Evolutionary conservation across 345 rosid species (phyloP), one percentile per base, ranked within the genome.

Genomic region (Conringia planisiliqua): DNA sequence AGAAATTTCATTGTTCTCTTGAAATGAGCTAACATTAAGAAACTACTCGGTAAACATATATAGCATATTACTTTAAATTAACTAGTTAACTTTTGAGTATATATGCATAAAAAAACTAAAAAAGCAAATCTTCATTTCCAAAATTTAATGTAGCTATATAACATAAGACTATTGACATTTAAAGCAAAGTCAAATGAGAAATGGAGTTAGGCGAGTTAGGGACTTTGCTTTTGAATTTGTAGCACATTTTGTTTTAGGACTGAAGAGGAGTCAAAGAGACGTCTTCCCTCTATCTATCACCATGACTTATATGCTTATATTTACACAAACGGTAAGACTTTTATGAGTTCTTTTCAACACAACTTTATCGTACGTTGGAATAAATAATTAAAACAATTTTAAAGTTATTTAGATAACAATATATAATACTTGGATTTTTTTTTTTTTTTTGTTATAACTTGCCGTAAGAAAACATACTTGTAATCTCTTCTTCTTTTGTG

Each of bases 201-300:
- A 70, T 70, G 66, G 71, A 63, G 76, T 77, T 77, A 77, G 80
- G 80, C 80, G 66, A 71, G 72, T 63, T 71, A 27, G 9, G 61
- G 80, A 71, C 71, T 64, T 77, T 47, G 62, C 80, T 77, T 70
- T 77, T 70, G 66, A 70, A 70, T 27, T 0, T 63, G 4, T 55
- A 38, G 54, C 66, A 54, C 76, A 70, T 62, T 63, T 63, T 60
- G 57, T 75, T 63, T 43, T 39, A 1, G 0, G 27, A 35, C 24
- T 13, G 58, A 44, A 44, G 66, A 65, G 69, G 40, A 47, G 76
- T 77, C 80, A 77, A 77, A 77, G 80, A 77, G 54, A 71, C 76
- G 76, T 77, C 76, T 70, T 63, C 47, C 70, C 62, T 46, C 70
- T 76, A 54, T 40, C 46, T 69, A 70, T 63, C 66, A 64, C 66